Percentiles rank a stretch among this genome's conserved stretches.
Conservation (phyloP, 768 basidiomycete genomes). For the Leccinellum luteum region DNA sequence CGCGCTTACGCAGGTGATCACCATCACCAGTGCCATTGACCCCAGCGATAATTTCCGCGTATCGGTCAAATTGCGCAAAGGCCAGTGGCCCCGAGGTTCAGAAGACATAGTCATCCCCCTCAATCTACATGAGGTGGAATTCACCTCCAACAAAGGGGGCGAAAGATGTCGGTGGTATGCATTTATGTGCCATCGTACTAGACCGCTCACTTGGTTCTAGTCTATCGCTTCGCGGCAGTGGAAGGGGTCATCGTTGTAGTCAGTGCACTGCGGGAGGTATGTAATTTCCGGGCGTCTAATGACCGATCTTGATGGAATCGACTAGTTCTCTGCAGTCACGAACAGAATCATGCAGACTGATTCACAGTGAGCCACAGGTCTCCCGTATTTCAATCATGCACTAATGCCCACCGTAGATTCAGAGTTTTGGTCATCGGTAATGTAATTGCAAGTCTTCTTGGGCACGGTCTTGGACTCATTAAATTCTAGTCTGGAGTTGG, state of each 20-base stretch:
- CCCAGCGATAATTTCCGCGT: not conserved
- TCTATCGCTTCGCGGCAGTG: constrained; percentile 2
- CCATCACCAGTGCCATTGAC: constrained; percentile 1
- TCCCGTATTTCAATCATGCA: not conserved
- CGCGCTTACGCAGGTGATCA: not conserved
- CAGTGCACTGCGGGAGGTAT: not conserved
- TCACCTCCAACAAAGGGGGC: not conserved
- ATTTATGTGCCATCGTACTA: not conserved
- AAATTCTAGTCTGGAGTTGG: constrained; percentile 13
- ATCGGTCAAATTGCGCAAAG: not conserved
- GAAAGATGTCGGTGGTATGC: constrained; percentile 5
- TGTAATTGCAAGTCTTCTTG: not conserved
- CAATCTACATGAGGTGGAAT: constrained; percentile 1
- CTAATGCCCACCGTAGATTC: constrained; percentile 6
- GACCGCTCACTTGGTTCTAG: not conserved
- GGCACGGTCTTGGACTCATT: not conserved
- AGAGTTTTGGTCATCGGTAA: constrained; percentile 16
- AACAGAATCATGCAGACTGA: constrained; percentile 1
- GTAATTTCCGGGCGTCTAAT: not conserved
- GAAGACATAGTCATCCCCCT: not conserved
- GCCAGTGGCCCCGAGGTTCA: not conserved
- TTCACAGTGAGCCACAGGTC: constrained; percentile 4
- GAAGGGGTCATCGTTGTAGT: constrained; percentile 5
- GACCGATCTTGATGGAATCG: not conserved
- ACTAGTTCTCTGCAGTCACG: constrained; percentile 9